Evolutionary conservation across 2,329 filamentous ascomycete genomes (phyloP).

Genomic region (Talaromyces rugulosus): DNA sequence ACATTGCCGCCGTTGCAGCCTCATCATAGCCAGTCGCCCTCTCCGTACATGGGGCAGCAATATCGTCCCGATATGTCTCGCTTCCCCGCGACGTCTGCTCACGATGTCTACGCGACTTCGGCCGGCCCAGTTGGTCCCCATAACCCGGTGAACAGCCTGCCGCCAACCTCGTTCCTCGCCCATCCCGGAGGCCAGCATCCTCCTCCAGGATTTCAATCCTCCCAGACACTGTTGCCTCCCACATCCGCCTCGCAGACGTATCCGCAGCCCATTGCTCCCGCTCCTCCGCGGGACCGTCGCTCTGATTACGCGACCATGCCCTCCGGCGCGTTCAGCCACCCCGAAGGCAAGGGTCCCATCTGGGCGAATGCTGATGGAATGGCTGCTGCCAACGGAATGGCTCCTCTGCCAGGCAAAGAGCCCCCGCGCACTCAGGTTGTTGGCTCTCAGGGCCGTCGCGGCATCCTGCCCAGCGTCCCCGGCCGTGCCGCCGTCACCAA

Average conservation of each 20-base stretch:
- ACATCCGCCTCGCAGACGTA: conserved; percentile 64
- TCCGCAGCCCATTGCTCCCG: conserved; percentile 71
- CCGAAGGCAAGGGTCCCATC: conserved; percentile 55
- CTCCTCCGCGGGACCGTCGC: conserved; percentile 52
- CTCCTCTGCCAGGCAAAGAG: conserved; percentile 38
- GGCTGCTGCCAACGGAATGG: conserved; percentile 34
- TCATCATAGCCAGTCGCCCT: conserved; percentile 42
- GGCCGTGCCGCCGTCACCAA: conserved; percentile 71
- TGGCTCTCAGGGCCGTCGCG: conserved; percentile 86
- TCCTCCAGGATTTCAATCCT: conserved; percentile 36
- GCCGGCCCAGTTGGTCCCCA: conserved; percentile 41
- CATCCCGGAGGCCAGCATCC: conserved; percentile 36
- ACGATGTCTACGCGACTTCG: conserved; percentile 41
- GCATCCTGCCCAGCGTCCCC: conserved; percentile 85
- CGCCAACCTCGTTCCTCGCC: conserved; percentile 39
- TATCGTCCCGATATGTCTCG: conserved; percentile 41
- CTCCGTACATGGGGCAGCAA: conserved; percentile 39
- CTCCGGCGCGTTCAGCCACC: conserved; percentile 58
- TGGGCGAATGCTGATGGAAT: conserved; percentile 39
- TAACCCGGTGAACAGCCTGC: conserved; percentile 38
- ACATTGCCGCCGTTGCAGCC: conserved; percentile 45
- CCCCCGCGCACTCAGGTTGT: conserved; percentile 72
- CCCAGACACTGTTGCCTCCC: conserved; percentile 59
- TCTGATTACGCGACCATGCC: conserved; percentile 65
- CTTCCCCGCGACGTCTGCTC: conserved; percentile 36